These are phyloP conservation scores for Verticillium dahliae DNA, from an alignment of 2,329 filamentous ascomycete species.

Conservation along the genomic window DNA sequence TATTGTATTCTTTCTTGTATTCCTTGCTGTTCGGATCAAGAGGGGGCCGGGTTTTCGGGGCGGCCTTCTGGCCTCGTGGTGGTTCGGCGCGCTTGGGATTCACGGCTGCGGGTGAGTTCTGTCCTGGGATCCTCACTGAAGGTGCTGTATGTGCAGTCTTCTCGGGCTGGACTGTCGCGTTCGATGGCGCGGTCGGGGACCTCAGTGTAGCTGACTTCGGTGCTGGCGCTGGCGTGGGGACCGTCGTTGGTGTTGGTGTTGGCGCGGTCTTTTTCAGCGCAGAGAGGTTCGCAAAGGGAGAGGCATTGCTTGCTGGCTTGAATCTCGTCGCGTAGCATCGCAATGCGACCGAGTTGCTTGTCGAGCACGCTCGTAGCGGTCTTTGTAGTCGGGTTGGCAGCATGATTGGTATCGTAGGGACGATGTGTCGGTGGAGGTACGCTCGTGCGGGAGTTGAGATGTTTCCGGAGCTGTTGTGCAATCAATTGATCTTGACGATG, in stretches of 20 bases:
- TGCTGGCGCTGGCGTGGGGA: neutral
- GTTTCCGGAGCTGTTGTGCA: neutral
- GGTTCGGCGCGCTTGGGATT: neutral
- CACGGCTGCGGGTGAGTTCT: neutral
- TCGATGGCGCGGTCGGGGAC: neutral
- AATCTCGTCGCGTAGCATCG: conserved; percentile 9
- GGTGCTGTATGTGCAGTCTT: neutral
- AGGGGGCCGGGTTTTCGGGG: conserved; percentile 8
- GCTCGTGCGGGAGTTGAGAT: no score
- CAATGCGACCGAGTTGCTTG: neutral
- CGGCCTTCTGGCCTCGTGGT: neutral
- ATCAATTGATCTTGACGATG: neutral
- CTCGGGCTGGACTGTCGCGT: neutral
- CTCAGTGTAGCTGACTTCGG: neutral
- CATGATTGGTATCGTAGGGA: neutral
- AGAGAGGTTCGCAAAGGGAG: neutral
- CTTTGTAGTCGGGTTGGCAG: neutral
- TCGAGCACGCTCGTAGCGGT: neutral
- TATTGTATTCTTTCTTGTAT: conserved; percentile 36
- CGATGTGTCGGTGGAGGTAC: neutral
- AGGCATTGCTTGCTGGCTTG: conserved; percentile 1
- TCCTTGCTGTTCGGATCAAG: conserved; percentile 27
- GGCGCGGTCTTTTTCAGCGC: neutral
- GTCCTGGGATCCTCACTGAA: neutral
- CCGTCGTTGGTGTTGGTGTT: neutral